These are phyloP conservation scores for Hymenoscyphus scutula DNA, from an alignment of 2,329 filamentous ascomycete species.

Conservation along the genomic window DNA sequence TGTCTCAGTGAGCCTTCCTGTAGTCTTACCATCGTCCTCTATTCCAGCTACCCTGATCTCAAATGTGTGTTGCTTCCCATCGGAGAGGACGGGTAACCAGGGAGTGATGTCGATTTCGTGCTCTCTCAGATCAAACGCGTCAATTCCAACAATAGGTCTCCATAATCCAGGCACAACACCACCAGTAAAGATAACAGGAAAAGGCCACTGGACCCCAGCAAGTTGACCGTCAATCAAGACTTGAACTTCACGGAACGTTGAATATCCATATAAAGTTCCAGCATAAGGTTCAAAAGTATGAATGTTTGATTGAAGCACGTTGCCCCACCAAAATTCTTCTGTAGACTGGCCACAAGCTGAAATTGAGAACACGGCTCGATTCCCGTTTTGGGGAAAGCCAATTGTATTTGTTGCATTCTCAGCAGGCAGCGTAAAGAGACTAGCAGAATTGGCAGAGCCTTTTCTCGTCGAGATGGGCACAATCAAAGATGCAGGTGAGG, in stretches of 20 bases:
- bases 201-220: constrained; percentile 77
- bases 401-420: constrained; percentile 59
- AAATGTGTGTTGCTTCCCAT: constrained; percentile 64
- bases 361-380: constrained; percentile 71
- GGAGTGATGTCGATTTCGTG: constrained; percentile 81
- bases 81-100: constrained; percentile 67
- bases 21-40: constrained; percentile 50
- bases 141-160: constrained; percentile 73
- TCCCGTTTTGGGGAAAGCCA: constrained; percentile 62
- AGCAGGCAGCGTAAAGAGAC: constrained; percentile 65
- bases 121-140: constrained; percentile 76
- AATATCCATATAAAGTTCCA: constrained; percentile 62
- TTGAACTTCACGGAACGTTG: constrained; percentile 76
- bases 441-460: constrained; percentile 51
- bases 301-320: constrained; percentile 63
- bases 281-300: constrained; percentile 56
- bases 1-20: constrained; percentile 49
- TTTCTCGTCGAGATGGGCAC: constrained; percentile 62
- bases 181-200: constrained; percentile 79
- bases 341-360: constrained; percentile 71
- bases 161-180: constrained; percentile 75
- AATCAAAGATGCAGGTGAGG: constrained; percentile 59
- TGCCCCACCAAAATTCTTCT: constrained; percentile 87
- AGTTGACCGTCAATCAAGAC: constrained; percentile 69
- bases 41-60: constrained; percentile 66